Evolutionary conservation across 805 yeast species (phyloP), one percentile per base, ranked within the genome.

Genomic region (Saturnispora bothae): DNA sequence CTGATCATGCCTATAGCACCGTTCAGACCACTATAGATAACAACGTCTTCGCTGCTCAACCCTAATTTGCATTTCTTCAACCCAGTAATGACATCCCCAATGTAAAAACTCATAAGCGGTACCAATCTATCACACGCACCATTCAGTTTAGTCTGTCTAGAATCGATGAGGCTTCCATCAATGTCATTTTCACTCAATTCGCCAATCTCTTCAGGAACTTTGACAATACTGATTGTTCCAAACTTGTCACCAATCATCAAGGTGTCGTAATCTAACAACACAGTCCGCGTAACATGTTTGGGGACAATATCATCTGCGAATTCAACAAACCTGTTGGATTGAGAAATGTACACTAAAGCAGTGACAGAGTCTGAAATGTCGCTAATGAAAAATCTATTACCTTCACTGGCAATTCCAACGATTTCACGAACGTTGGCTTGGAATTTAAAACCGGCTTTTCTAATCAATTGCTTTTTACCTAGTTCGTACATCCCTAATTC

Each of bases 211-310:
- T 59, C 59, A 0, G 80, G 72, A 29, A 80, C 57, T 42, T 96
- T 62, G 29, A 84, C 58, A 1, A 83, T 69, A 57, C 79, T 76
- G 0, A 86, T 33, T 48, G 80, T 83, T 1, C 97, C 96, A 58
- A 82, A 85, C 51, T 77, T 78, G 54, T 92, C 97, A 12, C 95
- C 95, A 1, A 83, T 84, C 29, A 81, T 62, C 1, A 82, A 72
- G 0, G 96, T 85, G 40, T 75, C 76, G 44, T 74, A 71, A 53
- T 92, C 97, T 4, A 92, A 58, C 45, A 73, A 59, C 3, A 65
- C 51, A 31, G 80, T 48, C 3, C 76, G 48, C 0, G 94, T 79
- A 3, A 80, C 66, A 50, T 80, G 82, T 23, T 96, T 63, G 25
- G 76, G 66, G 28, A 78, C 59, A 1, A 67, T 55, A 57, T 92